Percentiles rank a stretch among this genome's conserved stretches.
Evolutionary conservation across 1,284 basidiomycete species (phyloP).

Genomic region (Cutaneotrichosporon sp.): DNA sequence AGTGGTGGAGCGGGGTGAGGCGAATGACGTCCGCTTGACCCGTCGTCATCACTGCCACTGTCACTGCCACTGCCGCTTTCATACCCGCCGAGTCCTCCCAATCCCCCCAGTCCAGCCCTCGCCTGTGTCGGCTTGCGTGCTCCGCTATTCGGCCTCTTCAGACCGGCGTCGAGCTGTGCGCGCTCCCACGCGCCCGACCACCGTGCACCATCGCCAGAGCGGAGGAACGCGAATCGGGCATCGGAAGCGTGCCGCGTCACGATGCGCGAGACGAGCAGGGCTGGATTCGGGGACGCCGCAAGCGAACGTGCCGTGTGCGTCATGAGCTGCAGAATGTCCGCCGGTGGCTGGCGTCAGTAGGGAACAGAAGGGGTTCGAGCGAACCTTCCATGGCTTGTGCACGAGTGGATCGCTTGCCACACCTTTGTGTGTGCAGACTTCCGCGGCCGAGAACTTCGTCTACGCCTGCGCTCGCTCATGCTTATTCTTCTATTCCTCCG

Average conservation of each 20-base stretch:
- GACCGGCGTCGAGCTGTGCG: not conserved
- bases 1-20: constrained; percentile 15
- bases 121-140: constrained; percentile 6
- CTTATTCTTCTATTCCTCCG: too few relatives aligned
- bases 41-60: constrained; percentile 23
- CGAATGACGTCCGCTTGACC: not conserved
- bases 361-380: too few relatives aligned
- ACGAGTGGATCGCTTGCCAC: too few relatives aligned
- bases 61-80: constrained; percentile 48
- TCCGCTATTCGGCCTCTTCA: constrained; percentile 8
- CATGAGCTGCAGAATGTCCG: constrained; percentile 63
- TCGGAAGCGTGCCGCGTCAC: constrained; percentile 70
- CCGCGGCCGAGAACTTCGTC: too few relatives aligned
- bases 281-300: constrained; percentile 63
- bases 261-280: constrained; percentile 78
- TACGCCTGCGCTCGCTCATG: too few relatives aligned
- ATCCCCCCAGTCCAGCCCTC: not conserved
- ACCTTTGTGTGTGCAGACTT: too few relatives aligned
- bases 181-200: constrained; percentile 61
- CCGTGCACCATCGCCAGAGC: constrained; percentile 52
- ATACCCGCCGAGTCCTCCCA: constrained; percentile 22
- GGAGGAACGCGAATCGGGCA: constrained; percentile 68
- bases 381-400: too few relatives aligned
- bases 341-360: constrained; percentile 58
- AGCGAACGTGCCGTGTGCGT: constrained; percentile 66